phyloP scores from a whole-genome alignment of 768 basidiomycete genomes.

The Lactifluus subvellereus region DNA sequence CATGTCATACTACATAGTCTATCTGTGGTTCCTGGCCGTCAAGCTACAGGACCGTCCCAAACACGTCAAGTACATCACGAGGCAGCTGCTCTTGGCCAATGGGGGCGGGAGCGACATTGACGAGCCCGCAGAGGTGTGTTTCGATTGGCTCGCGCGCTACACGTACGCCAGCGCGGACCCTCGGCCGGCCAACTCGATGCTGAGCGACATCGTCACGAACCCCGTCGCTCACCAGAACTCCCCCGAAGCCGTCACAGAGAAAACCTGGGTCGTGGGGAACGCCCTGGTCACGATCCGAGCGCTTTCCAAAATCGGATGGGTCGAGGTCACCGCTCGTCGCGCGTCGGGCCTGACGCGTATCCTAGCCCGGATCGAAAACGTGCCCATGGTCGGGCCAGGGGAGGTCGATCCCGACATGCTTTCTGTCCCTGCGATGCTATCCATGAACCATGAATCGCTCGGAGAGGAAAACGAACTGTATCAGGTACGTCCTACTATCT shows the following conservation, averaged over 20 bases:
- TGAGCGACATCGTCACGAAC: conserved; percentile 75
- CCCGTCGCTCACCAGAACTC: conserved; percentile 32
- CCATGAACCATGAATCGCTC: conserved; percentile 52
- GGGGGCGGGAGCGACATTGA: conserved; percentile 69
- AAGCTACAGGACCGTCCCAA: conserved; percentile 73
- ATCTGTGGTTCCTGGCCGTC: conserved; percentile 90
- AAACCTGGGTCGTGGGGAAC: conserved; percentile 83
- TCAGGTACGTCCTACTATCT: conserved; percentile 15
- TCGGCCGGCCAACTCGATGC: conserved; percentile 70
- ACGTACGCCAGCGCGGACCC: conserved; percentile 94
- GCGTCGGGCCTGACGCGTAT: conserved; percentile 87
- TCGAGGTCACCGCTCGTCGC: conserved; percentile 76
- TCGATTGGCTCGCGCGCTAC: conserved; percentile 95
- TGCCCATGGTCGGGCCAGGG: conserved; percentile 77
- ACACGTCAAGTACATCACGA: conserved; percentile 80
- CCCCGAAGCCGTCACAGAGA: conserved; percentile 47
- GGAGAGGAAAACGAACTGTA: conserved; percentile 22
- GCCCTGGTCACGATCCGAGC: conserved; percentile 78
- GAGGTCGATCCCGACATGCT: conserved; percentile 77
- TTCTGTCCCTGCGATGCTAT: conserved; percentile 63
- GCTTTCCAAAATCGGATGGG: conserved; percentile 74
- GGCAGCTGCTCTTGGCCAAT: conserved; percentile 82
- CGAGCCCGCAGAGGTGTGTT: conserved; percentile 90
- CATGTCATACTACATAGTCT: conserved; percentile 85
- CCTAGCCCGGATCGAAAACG: conserved; percentile 82